phyloP scores from a whole-genome alignment of 2,329 filamentous ascomycete species.

The Phaeosphaeriaceae sp. region DNA sequence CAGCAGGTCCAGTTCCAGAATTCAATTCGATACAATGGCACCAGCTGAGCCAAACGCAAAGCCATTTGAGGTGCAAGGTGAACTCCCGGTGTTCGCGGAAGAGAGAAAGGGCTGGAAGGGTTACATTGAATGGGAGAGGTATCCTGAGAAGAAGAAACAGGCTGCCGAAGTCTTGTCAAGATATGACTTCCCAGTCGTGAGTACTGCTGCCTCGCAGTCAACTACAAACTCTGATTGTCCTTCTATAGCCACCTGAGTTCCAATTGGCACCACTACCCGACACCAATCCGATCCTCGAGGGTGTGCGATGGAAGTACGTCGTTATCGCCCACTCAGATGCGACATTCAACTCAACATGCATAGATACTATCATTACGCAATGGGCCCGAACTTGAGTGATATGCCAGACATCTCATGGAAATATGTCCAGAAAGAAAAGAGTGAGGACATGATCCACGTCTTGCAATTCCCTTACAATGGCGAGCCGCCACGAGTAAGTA shows the following conservation, averaged over 20 bases:
- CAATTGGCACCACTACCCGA: conserved; percentile 52
- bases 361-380: conserved; percentile 52
- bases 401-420: conserved; percentile 64
- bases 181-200: conserved; percentile 57
- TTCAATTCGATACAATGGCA: conserved; percentile 27
- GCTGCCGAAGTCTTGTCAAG: conserved; percentile 63
- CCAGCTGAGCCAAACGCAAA: conserved; percentile 41
- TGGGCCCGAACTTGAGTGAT: conserved; percentile 47
- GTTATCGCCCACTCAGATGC: not conserved
- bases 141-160: conserved; percentile 70
- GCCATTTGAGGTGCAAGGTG: conserved; percentile 33
- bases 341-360: conserved; percentile 2
- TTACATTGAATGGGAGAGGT: conserved; percentile 61
- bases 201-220: conserved; percentile 1
- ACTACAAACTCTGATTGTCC: conserved; percentile 3
- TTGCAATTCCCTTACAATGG: conserved; percentile 58
- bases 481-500: conserved; percentile 47
- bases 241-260: conserved; percentile 50
- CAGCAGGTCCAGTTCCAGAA: not conserved
- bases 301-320: conserved; percentile 53
- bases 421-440: conserved; percentile 54
- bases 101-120: conserved; percentile 58
- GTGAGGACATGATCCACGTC: conserved; percentile 56
- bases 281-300: conserved; percentile 54
- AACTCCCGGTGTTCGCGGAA: conserved; percentile 48